These are phyloP conservation scores for Bodo saltans DNA, from an alignment of 78 protist species.

Conservation along the genomic window DNA sequence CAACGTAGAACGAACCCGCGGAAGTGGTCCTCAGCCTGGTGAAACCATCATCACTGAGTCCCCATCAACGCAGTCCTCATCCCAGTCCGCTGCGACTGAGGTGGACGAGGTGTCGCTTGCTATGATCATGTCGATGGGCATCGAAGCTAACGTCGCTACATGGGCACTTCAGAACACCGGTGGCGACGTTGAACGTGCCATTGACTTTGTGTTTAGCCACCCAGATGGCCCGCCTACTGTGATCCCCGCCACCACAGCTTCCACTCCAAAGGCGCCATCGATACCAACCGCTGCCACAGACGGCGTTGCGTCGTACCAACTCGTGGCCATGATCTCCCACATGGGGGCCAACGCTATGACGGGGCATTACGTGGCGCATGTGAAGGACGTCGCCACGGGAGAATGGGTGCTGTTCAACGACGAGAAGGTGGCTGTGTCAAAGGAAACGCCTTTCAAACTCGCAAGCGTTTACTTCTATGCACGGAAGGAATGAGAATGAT, in stretches of 20 bases:
- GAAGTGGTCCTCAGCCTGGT: conserved; percentile 42
- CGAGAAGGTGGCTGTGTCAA: conserved; percentile 73
- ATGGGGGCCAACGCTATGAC: conserved; percentile 65
- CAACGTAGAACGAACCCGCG: conserved; percentile 54
- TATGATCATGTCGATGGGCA: conserved; percentile 57
- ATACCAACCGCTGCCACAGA: not conserved
- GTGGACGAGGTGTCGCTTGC: conserved; percentile 32
- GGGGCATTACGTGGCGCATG: conserved; percentile 92
- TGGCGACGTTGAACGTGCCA: conserved; percentile 61
- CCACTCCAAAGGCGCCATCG: not conserved
- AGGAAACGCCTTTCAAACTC: conserved; percentile 75
- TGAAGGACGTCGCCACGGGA: conserved; percentile 49
- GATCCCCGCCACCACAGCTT: not conserved
- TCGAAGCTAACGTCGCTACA: conserved; percentile 36
- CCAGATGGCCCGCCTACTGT: conserved; percentile 21
- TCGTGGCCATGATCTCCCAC: conserved; percentile 78
- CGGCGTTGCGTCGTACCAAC: conserved; percentile 43
- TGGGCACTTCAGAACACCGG: conserved; percentile 45
- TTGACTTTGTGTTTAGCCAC: conserved; percentile 46
- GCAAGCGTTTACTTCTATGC: conserved; percentile 82
- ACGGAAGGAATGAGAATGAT: conserved; percentile 19
- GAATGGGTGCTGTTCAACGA: conserved; percentile 83
- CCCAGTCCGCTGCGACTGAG: not conserved
- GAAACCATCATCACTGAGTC: conserved; percentile 22
- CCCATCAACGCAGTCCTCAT: not conserved